Base-by-base conservation (phyloP, 169 alveolate genomes). In the Perkinsus marinus region DNA sequence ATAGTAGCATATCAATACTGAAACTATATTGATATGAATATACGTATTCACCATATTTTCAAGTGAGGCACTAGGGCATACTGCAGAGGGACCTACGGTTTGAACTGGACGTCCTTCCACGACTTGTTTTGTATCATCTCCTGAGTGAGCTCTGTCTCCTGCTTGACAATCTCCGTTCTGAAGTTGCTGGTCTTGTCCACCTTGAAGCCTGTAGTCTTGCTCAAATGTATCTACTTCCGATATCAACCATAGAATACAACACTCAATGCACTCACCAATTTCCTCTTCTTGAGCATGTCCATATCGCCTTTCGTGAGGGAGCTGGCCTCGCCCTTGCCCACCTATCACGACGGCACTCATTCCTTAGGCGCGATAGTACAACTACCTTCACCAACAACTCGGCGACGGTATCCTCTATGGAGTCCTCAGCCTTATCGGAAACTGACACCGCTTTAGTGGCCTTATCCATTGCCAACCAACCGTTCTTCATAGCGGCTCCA, bases 141-240 rank as follows among this genome's bases (percentile, higher is more conserved):
- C 37, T 95, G 93, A 0, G 98, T 96, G 22, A 98, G 92, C 68
- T 97, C 99, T 5, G 98, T 95, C 92, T 95, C 97, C 30, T 91
- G 93, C 93, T 97, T 96, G 36, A 89, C 94, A 34, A 94, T 90
- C 68, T 93, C 95, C 26, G 94, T 90, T 13, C 90, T 68, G 93
- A 93, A 97, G 57, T 95, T 57, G 79, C 79, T 57, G 30, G 79
- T 57, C 79, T 57, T 57, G 79, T 57, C 79, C 37, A 57, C 79
- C 34, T 57, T 57, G 79, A 94, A 39, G 90, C 90, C 7, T 98
- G 98, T 92, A 96, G 96, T 46, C 90, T 92, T n/a, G 96, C 94
- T 39, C 93, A 90, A 93, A 93, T 96, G 89, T 47, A 93, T 89
- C 93, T 96, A 43, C n/a, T n/a, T n/a, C n/a, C n/a, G n/a, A n/a